Conservation (phyloP, 73 alveolate species). For the Paramecium pentaurelia region DNA sequence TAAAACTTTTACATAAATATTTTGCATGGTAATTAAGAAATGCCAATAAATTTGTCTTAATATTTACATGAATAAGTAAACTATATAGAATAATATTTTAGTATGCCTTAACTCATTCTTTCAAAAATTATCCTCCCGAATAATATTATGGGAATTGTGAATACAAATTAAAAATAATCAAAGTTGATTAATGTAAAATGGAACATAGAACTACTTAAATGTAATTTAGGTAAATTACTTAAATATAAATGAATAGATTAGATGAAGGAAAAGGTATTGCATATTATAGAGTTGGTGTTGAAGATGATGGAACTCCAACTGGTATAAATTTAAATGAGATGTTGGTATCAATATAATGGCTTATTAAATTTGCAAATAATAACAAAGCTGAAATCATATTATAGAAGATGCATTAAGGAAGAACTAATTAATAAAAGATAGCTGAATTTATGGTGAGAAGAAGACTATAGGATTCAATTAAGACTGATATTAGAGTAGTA, state of each 20-base stretch:
- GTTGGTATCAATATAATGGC: slow-evolving; percentile 81
- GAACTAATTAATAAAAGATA: slow-evolving; percentile 56
- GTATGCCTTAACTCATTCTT: not conserved
- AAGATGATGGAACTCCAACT: slow-evolving; percentile 92
- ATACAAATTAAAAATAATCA: slow-evolving; percentile 85
- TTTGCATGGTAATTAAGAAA: not conserved
- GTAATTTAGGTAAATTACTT: slow-evolving; percentile 80
- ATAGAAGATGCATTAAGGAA: slow-evolving; percentile 69
- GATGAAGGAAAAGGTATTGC: slow-evolving; percentile 95
- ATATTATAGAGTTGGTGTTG: slow-evolving; percentile 91
- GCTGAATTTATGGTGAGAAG: slow-evolving; percentile 89
- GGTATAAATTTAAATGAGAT: slow-evolving; percentile 88
- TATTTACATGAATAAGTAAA: not conserved
- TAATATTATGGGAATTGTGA: slow-evolving; percentile 92
- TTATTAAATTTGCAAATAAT: slow-evolving; percentile 78
- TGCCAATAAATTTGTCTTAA: not conserved
- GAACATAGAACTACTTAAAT: slow-evolving; percentile 88
- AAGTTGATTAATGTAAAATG: slow-evolving; percentile 75
- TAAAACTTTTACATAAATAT: not conserved
- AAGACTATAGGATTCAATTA: slow-evolving; percentile 72
- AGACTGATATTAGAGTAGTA: slow-evolving; percentile 82
- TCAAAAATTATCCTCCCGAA: slow-evolving; percentile 67
- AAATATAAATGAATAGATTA: slow-evolving; percentile 27
- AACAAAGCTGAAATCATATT: slow-evolving; percentile 77
- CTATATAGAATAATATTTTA: not conserved